Evolutionary conservation across 306 rosid genomes (phyloP).

Genomic region (Argentina anserina): DNA sequence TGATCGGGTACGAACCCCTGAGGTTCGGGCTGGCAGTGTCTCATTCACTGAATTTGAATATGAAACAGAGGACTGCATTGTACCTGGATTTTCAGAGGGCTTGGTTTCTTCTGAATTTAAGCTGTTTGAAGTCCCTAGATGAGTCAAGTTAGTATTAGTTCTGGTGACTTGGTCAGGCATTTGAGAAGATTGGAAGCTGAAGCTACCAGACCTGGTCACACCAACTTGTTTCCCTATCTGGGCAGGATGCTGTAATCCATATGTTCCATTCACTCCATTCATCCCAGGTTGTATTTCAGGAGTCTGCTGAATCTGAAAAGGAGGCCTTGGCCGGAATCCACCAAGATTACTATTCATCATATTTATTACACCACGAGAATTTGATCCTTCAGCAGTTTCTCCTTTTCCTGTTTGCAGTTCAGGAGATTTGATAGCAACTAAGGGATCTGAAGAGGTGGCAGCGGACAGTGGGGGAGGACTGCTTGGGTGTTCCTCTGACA

Average conservation of each 20-base stretch:
- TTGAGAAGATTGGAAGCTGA: slow-evolving; percentile 36
- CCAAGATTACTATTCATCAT: slow-evolving; percentile 30
- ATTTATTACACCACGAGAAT: slow-evolving; percentile 28
- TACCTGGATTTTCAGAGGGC: slow-evolving; percentile 24
- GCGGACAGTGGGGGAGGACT: slow-evolving; percentile 25
- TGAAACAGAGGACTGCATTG: slow-evolving; percentile 25
- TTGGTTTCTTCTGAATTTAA: slow-evolving; percentile 27
- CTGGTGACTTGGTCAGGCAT: slow-evolving; percentile 29
- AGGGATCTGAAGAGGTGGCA: slow-evolving; percentile 27
- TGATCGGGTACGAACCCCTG: slow-evolving; percentile 26
- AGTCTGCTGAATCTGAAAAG: slow-evolving; percentile 31
- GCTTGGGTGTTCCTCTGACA: slow-evolving; percentile 30
- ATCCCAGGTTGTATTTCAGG: slow-evolving; percentile 30
- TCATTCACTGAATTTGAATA: slow-evolving; percentile 26
- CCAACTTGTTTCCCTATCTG: slow-evolving; percentile 42
- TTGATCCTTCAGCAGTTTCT: slow-evolving; percentile 36
- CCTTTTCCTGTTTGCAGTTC: slow-evolving; percentile 22
- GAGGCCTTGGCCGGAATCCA: slow-evolving; percentile 32
- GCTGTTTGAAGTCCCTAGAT: slow-evolving; percentile 30
- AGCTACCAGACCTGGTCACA: slow-evolving; percentile 31
- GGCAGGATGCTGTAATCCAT: slow-evolving; percentile 34
- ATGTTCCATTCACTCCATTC: slow-evolving; percentile 42
- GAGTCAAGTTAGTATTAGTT: slow-evolving; percentile 27
- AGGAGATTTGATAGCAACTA: slow-evolving; percentile 25
- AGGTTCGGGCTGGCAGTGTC: slow-evolving; percentile 5